phyloP scores from a whole-genome alignment of 2,329 filamentous ascomycete species.

The Davidsoniella virescens region DNA sequence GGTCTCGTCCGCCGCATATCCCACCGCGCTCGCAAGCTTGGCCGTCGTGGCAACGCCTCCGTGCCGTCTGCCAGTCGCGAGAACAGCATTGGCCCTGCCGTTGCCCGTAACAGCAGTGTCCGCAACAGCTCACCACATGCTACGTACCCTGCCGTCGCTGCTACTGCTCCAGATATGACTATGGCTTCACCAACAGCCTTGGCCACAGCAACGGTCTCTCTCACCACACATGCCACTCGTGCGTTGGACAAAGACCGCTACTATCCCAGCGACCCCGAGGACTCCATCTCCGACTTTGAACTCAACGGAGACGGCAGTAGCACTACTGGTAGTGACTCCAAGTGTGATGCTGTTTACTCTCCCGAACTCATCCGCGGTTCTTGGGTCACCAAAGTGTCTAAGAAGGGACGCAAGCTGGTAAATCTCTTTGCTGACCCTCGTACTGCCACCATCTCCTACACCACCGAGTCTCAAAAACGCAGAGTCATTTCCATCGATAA shows the following conservation, averaged over 20 bases:
- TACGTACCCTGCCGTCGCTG: slow-evolving; percentile 30
- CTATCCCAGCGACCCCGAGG: slow-evolving; percentile 28
- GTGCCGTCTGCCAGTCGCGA: slow-evolving; percentile 64
- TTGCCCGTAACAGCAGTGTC: slow-evolving; percentile 75
- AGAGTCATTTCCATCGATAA: slow-evolving; percentile 92
- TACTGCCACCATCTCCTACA: slow-evolving; percentile 62
- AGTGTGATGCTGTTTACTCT: slow-evolving; percentile 54
- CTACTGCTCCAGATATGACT: no score
- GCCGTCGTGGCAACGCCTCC: slow-evolving; percentile 61
- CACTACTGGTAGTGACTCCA: neutral
- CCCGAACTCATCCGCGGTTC: slow-evolving; percentile 64
- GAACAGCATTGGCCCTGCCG: slow-evolving; percentile 74
- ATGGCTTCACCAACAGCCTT: no score
- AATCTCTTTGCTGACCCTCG: slow-evolving; percentile 60
- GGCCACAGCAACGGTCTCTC: no score
- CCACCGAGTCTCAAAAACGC: slow-evolving; percentile 61
- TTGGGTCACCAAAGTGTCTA: slow-evolving; percentile 65
- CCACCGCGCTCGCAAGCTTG: slow-evolving; percentile 54
- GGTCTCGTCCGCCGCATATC: slow-evolving; percentile 70
- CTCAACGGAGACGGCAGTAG: slow-evolving; percentile 18
- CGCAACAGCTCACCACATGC: slow-evolving; percentile 61
- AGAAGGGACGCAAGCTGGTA: slow-evolving; percentile 62
- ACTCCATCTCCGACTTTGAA: slow-evolving; percentile 32
- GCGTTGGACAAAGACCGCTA: slow-evolving; percentile 28
- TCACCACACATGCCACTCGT: no score